phyloP scores from a whole-genome alignment of 2,329 filamentous ascomycete genomes.

The Aspergillus costaricaensis region DNA sequence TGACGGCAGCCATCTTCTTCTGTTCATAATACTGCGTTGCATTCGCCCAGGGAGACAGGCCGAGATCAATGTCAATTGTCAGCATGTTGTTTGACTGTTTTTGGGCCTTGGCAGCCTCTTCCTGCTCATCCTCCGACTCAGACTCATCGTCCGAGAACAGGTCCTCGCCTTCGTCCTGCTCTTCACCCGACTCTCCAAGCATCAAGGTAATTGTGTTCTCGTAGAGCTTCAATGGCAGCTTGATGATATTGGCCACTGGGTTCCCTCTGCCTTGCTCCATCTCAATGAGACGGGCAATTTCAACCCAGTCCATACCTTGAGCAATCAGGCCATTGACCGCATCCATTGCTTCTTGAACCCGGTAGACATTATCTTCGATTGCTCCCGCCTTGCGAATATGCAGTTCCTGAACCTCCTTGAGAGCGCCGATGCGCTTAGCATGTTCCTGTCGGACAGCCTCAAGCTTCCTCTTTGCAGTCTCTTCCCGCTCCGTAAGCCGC shows the following conservation, averaged over 20 bases:
- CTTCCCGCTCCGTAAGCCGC: slow-evolving; percentile 76
- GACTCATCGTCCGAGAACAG: slow-evolving; percentile 63
- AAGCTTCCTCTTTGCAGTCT: slow-evolving; percentile 77
- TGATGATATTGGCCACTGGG: slow-evolving; percentile 82
- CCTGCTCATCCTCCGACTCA: slow-evolving; percentile 40
- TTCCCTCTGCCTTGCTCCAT: slow-evolving; percentile 80
- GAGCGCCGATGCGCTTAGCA: slow-evolving; percentile 75
- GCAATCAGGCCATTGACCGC: slow-evolving; percentile 88
- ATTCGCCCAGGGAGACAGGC: slow-evolving; percentile 81
- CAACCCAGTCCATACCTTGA: slow-evolving; percentile 97
- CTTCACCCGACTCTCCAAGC: slow-evolving; percentile 69
- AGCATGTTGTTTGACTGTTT: slow-evolving; percentile 52
- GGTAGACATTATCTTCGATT: slow-evolving; percentile 85
- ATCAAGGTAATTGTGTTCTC: slow-evolving; percentile 84
- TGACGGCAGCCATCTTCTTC: slow-evolving; percentile 77
- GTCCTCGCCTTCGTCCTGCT: slow-evolving; percentile 66
- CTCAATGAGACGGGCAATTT: slow-evolving; percentile 85
- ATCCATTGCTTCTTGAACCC: slow-evolving; percentile 89
- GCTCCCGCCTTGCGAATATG: slow-evolving; percentile 87
- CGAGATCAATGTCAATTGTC: slow-evolving; percentile 80
- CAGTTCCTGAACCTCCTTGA: slow-evolving; percentile 77
- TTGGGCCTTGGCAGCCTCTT: slow-evolving; percentile 27
- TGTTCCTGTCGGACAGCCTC: slow-evolving; percentile 85
- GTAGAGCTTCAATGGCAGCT: slow-evolving; percentile 81
- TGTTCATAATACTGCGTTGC: slow-evolving; percentile 91